Conservation (phyloP, 75 land plant genomes). For the Larix kaempferi region DNA sequence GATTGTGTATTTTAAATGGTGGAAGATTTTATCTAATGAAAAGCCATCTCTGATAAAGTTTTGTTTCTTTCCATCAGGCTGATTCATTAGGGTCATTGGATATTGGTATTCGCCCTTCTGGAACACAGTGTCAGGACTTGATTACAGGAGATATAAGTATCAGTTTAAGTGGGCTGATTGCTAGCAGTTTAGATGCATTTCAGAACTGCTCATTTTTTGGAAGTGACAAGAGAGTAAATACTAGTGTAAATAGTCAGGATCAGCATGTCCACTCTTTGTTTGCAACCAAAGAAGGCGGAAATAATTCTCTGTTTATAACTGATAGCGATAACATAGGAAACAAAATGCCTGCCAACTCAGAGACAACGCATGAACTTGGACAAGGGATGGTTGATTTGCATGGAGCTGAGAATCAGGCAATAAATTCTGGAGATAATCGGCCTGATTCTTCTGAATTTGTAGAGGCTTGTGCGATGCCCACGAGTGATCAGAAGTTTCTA, state of each 20-base stretch:
- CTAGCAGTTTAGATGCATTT: conserved; percentile 65
- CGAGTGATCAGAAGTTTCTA: neutral
- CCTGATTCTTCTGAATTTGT: conserved; percentile 2
- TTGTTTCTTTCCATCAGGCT: conserved; percentile 30
- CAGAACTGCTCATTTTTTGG: conserved; percentile 51
- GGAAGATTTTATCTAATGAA: neutral
- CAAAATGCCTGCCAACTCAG: neutral
- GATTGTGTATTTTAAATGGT: neutral
- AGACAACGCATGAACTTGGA: neutral
- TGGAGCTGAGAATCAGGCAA: conserved; percentile 1
- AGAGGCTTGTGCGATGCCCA: neutral
- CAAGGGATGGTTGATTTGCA: neutral
- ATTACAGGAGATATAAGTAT: conserved; percentile 34
- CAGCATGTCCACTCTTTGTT: neutral
- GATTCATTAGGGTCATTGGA: conserved; percentile 70
- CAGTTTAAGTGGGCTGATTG: conserved; percentile 50
- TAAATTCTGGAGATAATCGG: neutral
- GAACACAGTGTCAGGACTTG: conserved; percentile 30
- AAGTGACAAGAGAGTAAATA: conserved; percentile 36
- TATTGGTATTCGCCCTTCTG: conserved; percentile 41
- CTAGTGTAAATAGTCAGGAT: conserved; percentile 7
- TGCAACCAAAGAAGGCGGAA: neutral
- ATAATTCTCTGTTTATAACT: conserved; percentile 6
- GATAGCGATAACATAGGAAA: conserved; percentile 9
- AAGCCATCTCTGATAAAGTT: neutral